Base-by-base conservation (phyloP, 768 basidiomycete genomes). In the Leucogyrophana mollusca region DNA sequence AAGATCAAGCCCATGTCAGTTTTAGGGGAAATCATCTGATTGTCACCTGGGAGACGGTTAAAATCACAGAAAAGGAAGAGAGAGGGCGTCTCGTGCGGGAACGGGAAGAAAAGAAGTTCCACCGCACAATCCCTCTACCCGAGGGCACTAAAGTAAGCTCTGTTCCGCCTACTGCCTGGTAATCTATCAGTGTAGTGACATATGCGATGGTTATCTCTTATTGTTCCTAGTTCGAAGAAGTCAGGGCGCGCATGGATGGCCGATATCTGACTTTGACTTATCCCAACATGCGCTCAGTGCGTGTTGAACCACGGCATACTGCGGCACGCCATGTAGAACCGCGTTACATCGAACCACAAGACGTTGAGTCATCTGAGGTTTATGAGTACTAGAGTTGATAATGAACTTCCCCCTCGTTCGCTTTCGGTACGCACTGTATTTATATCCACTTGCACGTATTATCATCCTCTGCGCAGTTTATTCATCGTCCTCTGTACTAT, bases 1-100 rank as follows among this genome's bases (percentile, higher is more conserved):
- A 87, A 60, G 77, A 87, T 47, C 80, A 89, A 50, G 78, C 87
- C 45, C 86, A 89, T 53, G 82, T 90, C 57, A 87, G 80, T 58
- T 89, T 79, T 54, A 83, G 85, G 43, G 73, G 75, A 43, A 67
- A 77, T 52, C 69, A 78, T 36, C 67, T 90, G 9, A 71, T 85
- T 30, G 72, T 90, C 32, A 83, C 78, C 14, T 90, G 87, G 87
- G 73, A 77, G 48, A 76, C 71, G 9, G 70, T 78, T 45, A 80
- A 77, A 53, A 70, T 80, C 40, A 68, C 71, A 10, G 86, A 88
- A 60, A 76, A 73, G 67, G 74, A 78, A 52, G 84, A 88, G 50
- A 73, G 74, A 17, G 82, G 76, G 17, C 70, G 75, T 10, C 58
- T 81, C n/a, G 70, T 85, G 23, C 72, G 83, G 46, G 86, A 89